Percentiles rank a stretch among this genome's conserved stretches.
Evolutionary conservation across 2,329 filamentous ascomycete species (phyloP).

Genomic region (Cadophora gregata): DNA sequence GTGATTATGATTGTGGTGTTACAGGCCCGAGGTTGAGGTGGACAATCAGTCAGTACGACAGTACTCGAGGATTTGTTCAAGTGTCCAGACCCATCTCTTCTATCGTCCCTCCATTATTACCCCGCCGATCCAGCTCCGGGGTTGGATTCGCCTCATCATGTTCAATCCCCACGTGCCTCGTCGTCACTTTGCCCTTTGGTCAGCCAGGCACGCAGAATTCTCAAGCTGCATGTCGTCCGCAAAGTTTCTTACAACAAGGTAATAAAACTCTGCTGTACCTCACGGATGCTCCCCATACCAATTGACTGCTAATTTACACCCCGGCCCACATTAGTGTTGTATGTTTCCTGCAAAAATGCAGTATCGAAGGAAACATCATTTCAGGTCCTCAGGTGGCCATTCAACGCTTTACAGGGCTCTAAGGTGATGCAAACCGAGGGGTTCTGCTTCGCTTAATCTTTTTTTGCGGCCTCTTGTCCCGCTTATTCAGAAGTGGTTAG

Average conservation of each 20-base stretch:
- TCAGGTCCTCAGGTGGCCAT: neutral
- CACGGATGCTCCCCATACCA: conserved; percentile 10
- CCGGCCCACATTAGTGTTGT: conserved; percentile 9
- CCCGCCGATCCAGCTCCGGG: neutral
- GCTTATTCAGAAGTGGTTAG: neutral
- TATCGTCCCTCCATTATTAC: neutral
- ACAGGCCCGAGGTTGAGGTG: no score
- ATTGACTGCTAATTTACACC: conserved; percentile 7
- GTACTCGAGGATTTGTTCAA: no score
- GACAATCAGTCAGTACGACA: no score
- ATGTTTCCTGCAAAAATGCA: neutral
- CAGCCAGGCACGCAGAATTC: conserved; percentile 31
- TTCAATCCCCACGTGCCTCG: conserved; percentile 19
- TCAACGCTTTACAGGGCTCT: neutral
- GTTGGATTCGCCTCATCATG: neutral
- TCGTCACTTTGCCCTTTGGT: conserved; percentile 15
- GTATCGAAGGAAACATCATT: neutral
- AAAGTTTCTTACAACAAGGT: conserved; percentile 11
- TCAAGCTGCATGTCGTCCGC: conserved; percentile 29
- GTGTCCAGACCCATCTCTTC: no score
- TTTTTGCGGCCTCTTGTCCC: conserved; percentile 11
- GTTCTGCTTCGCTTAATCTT: neutral
- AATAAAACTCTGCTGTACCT: conserved; percentile 13
- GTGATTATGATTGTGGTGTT: no score
- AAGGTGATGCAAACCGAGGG: neutral